Conservation (phyloP, 2,329 filamentous ascomycete species). For the Exophiala oligosperma region DNA sequence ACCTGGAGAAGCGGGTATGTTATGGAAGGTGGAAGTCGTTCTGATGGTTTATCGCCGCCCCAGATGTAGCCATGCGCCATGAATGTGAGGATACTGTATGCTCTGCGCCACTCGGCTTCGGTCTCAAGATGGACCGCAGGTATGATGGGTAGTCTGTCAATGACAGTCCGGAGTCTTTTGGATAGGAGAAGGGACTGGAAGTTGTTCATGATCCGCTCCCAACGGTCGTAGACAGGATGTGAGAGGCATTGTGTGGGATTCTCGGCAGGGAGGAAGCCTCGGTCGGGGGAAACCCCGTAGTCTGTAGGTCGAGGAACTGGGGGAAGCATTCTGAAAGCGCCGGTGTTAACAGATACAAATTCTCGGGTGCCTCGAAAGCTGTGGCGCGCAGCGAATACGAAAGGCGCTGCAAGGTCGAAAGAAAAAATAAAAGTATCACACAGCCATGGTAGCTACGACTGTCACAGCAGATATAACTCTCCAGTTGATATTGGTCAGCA, state of each 20-base stretch:
- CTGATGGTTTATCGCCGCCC: slow-evolving; percentile 73
- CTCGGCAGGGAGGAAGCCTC: slow-evolving; percentile 85
- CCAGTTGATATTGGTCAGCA: slow-evolving; percentile 12
- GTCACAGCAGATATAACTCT: slow-evolving; percentile 4
- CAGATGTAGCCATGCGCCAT: slow-evolving; percentile 86
- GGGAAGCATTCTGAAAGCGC: slow-evolving; percentile 40
- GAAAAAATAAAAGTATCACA: background rate
- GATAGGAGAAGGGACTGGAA: slow-evolving; percentile 84
- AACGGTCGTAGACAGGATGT: slow-evolving; percentile 90
- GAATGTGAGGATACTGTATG: slow-evolving; percentile 76
- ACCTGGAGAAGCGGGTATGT: slow-evolving; percentile 79
- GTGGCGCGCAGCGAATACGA: background rate
- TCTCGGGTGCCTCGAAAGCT: background rate
- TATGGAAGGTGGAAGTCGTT: slow-evolving; percentile 75
- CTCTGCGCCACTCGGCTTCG: slow-evolving; percentile 87
- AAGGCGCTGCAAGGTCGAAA: no score
- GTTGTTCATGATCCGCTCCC: slow-evolving; percentile 84
- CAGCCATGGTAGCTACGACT: background rate
- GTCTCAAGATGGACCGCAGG: slow-evolving; percentile 78
- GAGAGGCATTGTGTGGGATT: slow-evolving; percentile 77
- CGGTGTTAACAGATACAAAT: background rate
- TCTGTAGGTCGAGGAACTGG: slow-evolving; percentile 60
- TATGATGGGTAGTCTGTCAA: slow-evolving; percentile 79
- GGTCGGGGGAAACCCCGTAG: slow-evolving; percentile 65
- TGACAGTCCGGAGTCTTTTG: slow-evolving; percentile 74